These are phyloP conservation scores for Cochlearia excelsa DNA, from an alignment of 345 rosid genomes.

Conservation along the genomic window DNA sequence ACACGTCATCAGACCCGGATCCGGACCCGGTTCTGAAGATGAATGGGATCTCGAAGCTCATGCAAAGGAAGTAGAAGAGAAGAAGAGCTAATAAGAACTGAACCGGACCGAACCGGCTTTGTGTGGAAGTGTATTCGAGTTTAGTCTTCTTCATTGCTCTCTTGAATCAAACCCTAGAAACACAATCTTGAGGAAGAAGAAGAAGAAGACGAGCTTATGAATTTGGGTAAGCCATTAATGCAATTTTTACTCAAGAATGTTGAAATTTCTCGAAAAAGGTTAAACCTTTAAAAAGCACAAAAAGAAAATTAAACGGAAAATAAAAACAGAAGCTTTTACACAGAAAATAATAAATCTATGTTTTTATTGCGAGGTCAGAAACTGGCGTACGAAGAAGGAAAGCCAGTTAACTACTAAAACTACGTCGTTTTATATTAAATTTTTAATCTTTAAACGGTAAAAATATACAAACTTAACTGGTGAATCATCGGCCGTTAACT, in stretches of 20 bases:
- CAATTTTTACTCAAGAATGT: neutral
- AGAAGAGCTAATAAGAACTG: slow-evolving; percentile 56
- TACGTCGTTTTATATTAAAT: slow-evolving; percentile 22
- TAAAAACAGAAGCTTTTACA: slow-evolving; percentile 17
- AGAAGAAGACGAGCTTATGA: neutral
- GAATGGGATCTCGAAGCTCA: slow-evolving; percentile 68
- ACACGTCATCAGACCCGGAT: slow-evolving; percentile 24
- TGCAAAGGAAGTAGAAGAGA: slow-evolving; percentile 49
- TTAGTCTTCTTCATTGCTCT: slow-evolving; percentile 36
- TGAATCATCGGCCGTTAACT: neutral
- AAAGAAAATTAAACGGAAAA: slow-evolving; percentile 1
- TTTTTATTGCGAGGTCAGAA: slow-evolving; percentile 15
- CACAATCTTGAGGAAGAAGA: neutral
- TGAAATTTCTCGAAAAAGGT: no score
- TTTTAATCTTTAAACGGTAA: slow-evolving; percentile 5
- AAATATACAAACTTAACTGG: no score
- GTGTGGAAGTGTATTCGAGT: slow-evolving; percentile 37
- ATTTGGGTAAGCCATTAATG: no score
- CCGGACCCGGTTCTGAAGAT: slow-evolving; percentile 45
- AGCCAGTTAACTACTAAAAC: slow-evolving; percentile 22
- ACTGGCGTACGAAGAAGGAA: slow-evolving; percentile 29
- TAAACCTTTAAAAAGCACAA: no score
- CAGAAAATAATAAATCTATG: neutral
- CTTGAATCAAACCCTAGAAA: no score
- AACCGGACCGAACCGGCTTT: slow-evolving; percentile 49